Conservation (phyloP, 345 rosid genomes). For the Eutrema heterophyllum region DNA sequence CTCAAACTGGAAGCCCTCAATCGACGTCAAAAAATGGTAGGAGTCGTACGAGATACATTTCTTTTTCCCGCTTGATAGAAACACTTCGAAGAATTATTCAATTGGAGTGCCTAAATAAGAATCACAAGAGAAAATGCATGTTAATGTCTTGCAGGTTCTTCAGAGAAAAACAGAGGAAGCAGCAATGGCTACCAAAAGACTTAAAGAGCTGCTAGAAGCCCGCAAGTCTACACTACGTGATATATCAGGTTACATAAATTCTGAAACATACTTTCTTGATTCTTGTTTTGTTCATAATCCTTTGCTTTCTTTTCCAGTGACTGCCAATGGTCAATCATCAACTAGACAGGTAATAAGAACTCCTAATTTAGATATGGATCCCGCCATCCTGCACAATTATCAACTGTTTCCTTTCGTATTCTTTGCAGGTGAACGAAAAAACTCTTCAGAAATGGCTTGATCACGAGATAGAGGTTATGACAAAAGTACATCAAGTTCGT, state of each 20-base stretch:
- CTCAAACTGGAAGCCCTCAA: conserved; percentile 70
- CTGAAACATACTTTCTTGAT: neutral
- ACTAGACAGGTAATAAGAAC: conserved; percentile 43
- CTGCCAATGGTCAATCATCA: conserved; percentile 44
- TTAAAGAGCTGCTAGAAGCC: conserved; percentile 72
- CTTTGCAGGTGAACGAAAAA: conserved; percentile 53
- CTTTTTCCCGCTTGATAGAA: neutral
- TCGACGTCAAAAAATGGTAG: conserved; percentile 75
- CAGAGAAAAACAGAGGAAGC: conserved; percentile 91
- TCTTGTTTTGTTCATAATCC: conserved; percentile 12
- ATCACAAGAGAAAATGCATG: conserved; percentile 5
- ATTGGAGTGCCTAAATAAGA: neutral
- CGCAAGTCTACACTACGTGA: conserved; percentile 57
- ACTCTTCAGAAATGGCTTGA: conserved; percentile 66
- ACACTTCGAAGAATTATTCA: neutral
- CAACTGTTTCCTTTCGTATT: neutral
- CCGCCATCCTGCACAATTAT: neutral
- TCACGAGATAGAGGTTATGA: conserved; percentile 72
- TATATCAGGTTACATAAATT: conserved; percentile 29
- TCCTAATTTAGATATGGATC: conserved; percentile 5
- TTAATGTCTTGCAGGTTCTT: conserved; percentile 56
- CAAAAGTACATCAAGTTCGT: conserved; percentile 71
- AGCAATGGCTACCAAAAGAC: conserved; percentile 73
- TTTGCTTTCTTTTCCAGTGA: conserved; percentile 34
- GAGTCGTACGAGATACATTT: neutral